These are phyloP conservation scores for Rubia yunnanensis DNA, from an alignment of 257 asterid species.

Conservation along the genomic window DNA sequence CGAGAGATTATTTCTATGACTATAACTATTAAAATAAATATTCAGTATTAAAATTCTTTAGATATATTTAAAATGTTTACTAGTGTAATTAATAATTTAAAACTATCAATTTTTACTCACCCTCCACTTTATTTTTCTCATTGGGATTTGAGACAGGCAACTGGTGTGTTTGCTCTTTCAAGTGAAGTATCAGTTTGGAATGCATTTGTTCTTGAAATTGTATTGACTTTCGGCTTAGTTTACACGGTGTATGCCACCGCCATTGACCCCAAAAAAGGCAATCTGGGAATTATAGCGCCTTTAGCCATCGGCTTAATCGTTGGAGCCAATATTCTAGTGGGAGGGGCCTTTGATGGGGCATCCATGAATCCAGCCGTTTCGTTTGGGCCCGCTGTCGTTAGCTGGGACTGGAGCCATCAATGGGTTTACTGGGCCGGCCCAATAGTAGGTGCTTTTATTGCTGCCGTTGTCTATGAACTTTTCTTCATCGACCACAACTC, in stretches of 20 bases:
- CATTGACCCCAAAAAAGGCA: conserved; percentile 63
- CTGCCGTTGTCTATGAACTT: conserved; percentile 51
- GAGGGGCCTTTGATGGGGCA: conserved; percentile 72
- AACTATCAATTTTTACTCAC: background rate
- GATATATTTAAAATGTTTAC: background rate
- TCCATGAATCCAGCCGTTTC: conserved; percentile 86
- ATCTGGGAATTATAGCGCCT: conserved; percentile 54
- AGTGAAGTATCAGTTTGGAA: conserved; percentile 47
- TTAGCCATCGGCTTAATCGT: conserved; percentile 58
- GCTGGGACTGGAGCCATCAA: conserved; percentile 54
- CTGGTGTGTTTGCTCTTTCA: conserved; percentile 16
- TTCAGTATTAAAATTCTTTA: background rate
- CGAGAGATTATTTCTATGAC: too few species aligned
- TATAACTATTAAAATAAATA: background rate
- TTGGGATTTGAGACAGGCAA: conserved; percentile 10
- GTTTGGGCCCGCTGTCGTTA: conserved; percentile 57
- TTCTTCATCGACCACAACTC: conserved; percentile 41
- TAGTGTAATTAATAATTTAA: too few species aligned
- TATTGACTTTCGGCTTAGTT: conserved; percentile 72
- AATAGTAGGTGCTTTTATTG: conserved; percentile 47
- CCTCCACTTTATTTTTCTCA: background rate
- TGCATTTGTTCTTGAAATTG: conserved; percentile 57
- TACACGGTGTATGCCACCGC: conserved; percentile 80
- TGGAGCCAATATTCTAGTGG: conserved; percentile 66
- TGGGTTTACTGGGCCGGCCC: conserved; percentile 90